Evolutionary conservation across 2,329 filamentous ascomycete genomes (phyloP).

Genomic region (Paecilomyces sp.): DNA sequence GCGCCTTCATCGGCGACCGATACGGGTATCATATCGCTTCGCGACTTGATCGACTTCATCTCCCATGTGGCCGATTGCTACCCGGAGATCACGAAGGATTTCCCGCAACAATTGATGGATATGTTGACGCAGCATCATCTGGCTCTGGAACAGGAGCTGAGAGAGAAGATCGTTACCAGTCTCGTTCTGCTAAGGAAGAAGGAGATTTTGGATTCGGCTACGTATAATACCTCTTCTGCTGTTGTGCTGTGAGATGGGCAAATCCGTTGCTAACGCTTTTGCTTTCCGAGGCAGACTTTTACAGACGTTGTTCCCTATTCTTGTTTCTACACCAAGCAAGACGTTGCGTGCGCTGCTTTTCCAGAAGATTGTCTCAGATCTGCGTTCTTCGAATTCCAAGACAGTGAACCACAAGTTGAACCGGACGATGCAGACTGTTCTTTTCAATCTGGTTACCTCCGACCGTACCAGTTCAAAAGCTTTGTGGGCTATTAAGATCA

Average conservation of each 20-base stretch:
- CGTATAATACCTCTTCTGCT: slow-evolving; percentile 26
- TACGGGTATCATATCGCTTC: slow-evolving; percentile 73
- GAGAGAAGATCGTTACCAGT: slow-evolving; percentile 91
- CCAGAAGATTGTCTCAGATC: slow-evolving; percentile 83
- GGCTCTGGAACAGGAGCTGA: slow-evolving; percentile 71
- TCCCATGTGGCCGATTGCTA: slow-evolving; percentile 93
- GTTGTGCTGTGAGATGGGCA: not conserved
- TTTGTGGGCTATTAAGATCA: slow-evolving; percentile 93
- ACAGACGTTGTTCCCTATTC: slow-evolving; percentile 88
- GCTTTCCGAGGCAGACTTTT: slow-evolving; percentile 47
- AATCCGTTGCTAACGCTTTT: not conserved
- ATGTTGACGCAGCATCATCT: slow-evolving; percentile 79
- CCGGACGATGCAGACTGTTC: slow-evolving; percentile 82
- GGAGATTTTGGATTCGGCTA: slow-evolving; percentile 79
- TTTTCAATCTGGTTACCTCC: slow-evolving; percentile 84
- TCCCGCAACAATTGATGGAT: slow-evolving; percentile 72
- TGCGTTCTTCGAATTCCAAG: slow-evolving; percentile 82
- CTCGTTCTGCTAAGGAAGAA: slow-evolving; percentile 83
- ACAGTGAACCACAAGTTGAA: slow-evolving; percentile 88
- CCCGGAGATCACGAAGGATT: slow-evolving; percentile 67
- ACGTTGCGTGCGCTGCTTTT: slow-evolving; percentile 75
- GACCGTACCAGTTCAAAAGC: slow-evolving; percentile 80
- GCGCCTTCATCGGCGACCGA: slow-evolving; percentile 72
- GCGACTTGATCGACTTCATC: slow-evolving; percentile 88
- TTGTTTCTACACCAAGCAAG: slow-evolving; percentile 89